A percentile compares a stretch with the other conserved stretches of the same genome.
Evolutionary conservation across 2,329 filamentous ascomycete species (phyloP).

Genomic region (Fusarium piperis): DNA sequence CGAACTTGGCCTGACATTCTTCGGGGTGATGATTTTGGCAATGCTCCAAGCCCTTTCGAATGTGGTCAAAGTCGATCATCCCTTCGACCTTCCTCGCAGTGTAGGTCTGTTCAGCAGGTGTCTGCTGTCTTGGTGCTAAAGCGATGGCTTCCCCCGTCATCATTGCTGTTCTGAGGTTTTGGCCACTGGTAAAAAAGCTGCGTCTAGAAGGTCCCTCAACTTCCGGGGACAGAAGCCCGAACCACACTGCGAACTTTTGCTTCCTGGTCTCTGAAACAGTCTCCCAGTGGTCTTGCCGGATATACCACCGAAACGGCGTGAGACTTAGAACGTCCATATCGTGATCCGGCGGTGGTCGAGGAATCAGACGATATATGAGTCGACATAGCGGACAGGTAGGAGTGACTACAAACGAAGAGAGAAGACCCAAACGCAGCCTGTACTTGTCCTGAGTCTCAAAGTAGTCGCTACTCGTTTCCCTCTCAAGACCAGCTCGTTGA

Average conservation of each 20-base stretch:
- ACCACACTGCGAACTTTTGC: background rate
- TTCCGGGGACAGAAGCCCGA: background rate
- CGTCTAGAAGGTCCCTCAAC: background rate
- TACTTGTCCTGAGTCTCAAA: background rate
- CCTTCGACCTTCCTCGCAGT: background rate
- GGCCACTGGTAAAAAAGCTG: background rate
- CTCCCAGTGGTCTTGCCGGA: background rate
- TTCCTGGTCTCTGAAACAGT: background rate
- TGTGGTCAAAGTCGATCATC: background rate
- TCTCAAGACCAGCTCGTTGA: background rate
- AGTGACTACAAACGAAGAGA: background rate
- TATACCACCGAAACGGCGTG: background rate
- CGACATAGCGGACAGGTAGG: background rate
- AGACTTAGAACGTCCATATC: background rate
- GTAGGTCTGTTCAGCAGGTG: background rate
- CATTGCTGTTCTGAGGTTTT: background rate
- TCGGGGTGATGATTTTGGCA: background rate
- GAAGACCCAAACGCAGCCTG: background rate
- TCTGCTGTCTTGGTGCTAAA: background rate
- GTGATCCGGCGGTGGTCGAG: background rate
- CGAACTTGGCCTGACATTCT: background rate
- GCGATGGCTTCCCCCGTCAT: background rate
- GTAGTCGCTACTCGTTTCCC: background rate
- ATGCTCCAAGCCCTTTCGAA: background rate
- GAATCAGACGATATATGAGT: background rate